These are phyloP conservation scores for Piper longum DNA, from an alignment of 164 flowering plant genomes.

Conservation along the genomic window DNA sequence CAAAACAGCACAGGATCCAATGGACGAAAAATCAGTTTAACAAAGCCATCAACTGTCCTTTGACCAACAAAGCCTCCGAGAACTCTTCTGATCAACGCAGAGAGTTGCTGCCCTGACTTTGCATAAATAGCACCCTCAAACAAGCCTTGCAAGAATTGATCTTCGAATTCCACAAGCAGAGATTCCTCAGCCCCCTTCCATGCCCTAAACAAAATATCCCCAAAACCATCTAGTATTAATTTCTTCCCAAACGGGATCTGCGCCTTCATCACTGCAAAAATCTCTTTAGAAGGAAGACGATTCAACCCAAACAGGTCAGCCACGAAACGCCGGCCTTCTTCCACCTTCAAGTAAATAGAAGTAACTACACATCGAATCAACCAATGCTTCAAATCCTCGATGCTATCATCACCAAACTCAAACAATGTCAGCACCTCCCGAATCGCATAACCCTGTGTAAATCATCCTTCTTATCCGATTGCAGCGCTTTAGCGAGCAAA, in stretches of 20 bases:
- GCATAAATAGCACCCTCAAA: conserved; percentile 77
- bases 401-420: conserved; percentile 89
- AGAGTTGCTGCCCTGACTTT: conserved; percentile 26
- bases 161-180: conserved; percentile 44
- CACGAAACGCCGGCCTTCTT: conserved; percentile 70
- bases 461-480: conserved; percentile 58
- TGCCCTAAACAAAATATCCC: conserved; percentile 60
- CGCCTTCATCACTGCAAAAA: conserved; percentile 58
- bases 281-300: conserved; percentile 57
- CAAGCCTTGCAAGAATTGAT: conserved; percentile 57
- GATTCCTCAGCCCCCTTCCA: conserved; percentile 60
- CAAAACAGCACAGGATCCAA: conserved; percentile 86
- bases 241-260: conserved; percentile 88
- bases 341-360: conserved; percentile 73
- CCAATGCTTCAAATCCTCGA: conserved; percentile 80
- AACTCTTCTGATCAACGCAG: conserved; percentile 70
- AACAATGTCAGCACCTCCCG: conserved; percentile 71
- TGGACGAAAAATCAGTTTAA: conserved; percentile 66
- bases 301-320: conserved; percentile 63
- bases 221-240: conserved; percentile 73
- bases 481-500: conserved; percentile 57
- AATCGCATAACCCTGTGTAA: conserved; percentile 58
- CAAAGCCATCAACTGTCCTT: conserved; percentile 63
- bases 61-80: conserved; percentile 70
- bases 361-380: conserved; percentile 61